A percentile compares a stretch with the other conserved stretches of the same genome.
Conservation (phyloP, 1,284 basidiomycete genomes). For the Pascua guehoae region DNA sequence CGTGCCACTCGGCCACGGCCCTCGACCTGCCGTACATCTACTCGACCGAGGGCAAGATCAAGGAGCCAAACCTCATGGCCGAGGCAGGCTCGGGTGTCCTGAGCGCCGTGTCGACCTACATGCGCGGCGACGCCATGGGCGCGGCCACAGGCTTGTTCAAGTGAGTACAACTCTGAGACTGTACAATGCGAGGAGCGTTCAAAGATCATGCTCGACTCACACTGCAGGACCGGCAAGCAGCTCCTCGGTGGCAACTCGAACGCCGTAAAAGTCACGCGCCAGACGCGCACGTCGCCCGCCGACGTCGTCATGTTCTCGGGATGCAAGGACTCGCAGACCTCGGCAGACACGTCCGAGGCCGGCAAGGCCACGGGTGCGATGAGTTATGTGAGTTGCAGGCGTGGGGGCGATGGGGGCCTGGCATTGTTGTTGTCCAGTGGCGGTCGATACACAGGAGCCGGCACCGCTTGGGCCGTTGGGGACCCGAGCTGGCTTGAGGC, state of each 20-base stretch:
- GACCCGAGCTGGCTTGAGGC: no score
- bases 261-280: constrained; percentile 48
- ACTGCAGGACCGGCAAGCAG: constrained; percentile 11
- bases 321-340: constrained; percentile 88
- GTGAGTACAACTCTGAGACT: neutral
- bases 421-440: no score
- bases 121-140: constrained; percentile 67
- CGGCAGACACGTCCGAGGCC: constrained; percentile 78
- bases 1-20: constrained; percentile 52
- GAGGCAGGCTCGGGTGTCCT: constrained; percentile 73
- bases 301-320: constrained; percentile 69
- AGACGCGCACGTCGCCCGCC: constrained; percentile 73
- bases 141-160: constrained; percentile 55
- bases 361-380: constrained; percentile 83
- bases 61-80: constrained; percentile 78
- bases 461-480: no score
- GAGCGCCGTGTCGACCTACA: constrained; percentile 37
- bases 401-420: no score
- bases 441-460: no score
- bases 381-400: constrained; percentile 48
- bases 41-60: constrained; percentile 77
- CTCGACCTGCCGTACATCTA: constrained; percentile 59
- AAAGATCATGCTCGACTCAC: neutral
- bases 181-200: no score
- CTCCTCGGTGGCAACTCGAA: constrained; percentile 15